Conservation (phyloP, 768 basidiomycete genomes). For the Naganishia vishniacii region DNA sequence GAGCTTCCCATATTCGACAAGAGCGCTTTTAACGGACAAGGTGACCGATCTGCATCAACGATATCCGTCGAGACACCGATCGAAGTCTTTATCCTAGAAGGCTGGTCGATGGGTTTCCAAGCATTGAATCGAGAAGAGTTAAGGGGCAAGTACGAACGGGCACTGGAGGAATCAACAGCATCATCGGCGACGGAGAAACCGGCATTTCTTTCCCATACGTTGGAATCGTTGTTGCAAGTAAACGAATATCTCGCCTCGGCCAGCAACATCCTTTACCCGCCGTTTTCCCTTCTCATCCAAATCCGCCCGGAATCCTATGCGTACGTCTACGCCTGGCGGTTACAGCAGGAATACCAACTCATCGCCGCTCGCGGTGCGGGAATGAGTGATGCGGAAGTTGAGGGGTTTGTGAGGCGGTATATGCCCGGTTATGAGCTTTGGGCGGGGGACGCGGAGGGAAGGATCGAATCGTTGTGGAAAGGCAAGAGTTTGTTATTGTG, state of each 20-base stretch:
- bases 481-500: not conserved
- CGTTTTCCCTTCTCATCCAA: conserved; percentile 17
- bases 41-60: conserved; percentile 59
- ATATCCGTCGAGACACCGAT: conserved; percentile 48
- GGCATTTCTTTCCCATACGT: conserved; percentile 9
- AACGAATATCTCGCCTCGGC: conserved; percentile 7
- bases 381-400: conserved; percentile 77
- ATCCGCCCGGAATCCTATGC: conserved; percentile 29
- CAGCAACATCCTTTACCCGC: not conserved
- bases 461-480: not conserved
- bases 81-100: conserved; percentile 86
- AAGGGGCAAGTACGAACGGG: conserved; percentile 53
- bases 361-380: conserved; percentile 74
- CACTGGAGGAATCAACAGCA: not conserved
- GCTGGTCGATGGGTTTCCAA: conserved; percentile 88
- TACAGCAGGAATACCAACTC: conserved; percentile 86
- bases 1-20: conserved; percentile 57
- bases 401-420: conserved; percentile 77
- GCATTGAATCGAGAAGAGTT: conserved; percentile 58
- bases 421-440: conserved; percentile 89
- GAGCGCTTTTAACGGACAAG: conserved; percentile 69
- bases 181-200: not conserved
- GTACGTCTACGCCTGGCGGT: conserved; percentile 77
- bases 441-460: not conserved
- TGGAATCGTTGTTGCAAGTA: conserved; percentile 5